Base-by-base conservation (phyloP, 805 yeast species). In the Komagataella pastoris region DNA sequence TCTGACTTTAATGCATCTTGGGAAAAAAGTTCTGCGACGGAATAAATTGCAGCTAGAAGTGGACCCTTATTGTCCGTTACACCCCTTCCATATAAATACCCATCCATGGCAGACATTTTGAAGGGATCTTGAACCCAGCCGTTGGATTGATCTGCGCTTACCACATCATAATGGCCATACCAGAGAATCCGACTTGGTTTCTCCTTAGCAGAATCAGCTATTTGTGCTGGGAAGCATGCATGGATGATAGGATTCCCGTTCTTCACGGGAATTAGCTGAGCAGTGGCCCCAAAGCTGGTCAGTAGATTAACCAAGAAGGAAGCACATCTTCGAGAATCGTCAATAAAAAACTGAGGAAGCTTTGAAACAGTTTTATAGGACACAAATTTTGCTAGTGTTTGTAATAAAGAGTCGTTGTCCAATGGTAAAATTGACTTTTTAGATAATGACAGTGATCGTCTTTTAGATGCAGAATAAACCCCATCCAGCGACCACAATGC, bases 141-240 rank as follows among this genome's bases (percentile, higher is more conserved):
- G 17, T 18, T 14, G 47, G n/a, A 19, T 5, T 59, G 53, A 44
- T 61, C 58, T 0, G 95, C 95, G 53, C 85, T 86, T 46, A 91
- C 88, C 24, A 91, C 97, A 66, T 91, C 99, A 62, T 93, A 91
- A 70, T 91, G 99, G 1, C 96, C 98, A 65, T 91, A 91, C 85
- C 95, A 91, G 49, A 91, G 64, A 3, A 88, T 73, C 52, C 86
- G 70, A 48, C 79, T 59, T 17, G 52, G 46, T 2, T 51, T 48
- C 7, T 52, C 12, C 18, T 12, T n/a, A 23, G 23, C 47, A 24
- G 47, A 17, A 49, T 44, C 49, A 51, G 5, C 47, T 17, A 4
- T 45, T 17, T 75, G 77, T 3, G 79, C 80, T 52, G 69, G 68
- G 65, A 91, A 91, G 7, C 72, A 68, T 0, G 93, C 93, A 59